Base-by-base conservation (phyloP, 331 rosid species). In the Acacia concinna region DNA sequence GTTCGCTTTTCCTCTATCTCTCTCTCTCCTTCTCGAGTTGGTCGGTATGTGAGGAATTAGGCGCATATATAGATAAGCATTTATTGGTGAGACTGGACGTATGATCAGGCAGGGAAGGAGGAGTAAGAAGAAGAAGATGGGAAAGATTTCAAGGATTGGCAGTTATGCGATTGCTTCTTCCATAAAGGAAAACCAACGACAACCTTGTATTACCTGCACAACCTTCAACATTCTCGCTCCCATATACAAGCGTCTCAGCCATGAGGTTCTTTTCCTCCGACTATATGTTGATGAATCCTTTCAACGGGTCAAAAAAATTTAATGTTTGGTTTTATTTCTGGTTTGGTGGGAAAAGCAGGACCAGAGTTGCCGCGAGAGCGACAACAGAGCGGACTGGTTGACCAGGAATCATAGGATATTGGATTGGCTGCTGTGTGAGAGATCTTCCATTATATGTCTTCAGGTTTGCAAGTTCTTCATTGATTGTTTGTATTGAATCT, bases 211-310 rank as follows among this genome's bases (percentile, higher is more conserved):
- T 82, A 84, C 92, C 23, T 94, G 98, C 84, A 94, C 98, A 35
- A 94, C 97, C 17, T 94, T 94, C 84, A 94, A 94, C 83, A 92
- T 94, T 65, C 97, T 94, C 28, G 98, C 98, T 47, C 98, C 98
- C 32, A 92, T 94, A 75, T 94, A 92, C 87, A 94, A 94, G 85
- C 98, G 98, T 51, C 86, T 94, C 79, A 83, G 81, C 82, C 90
- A 74, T 8, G 89, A 94, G 91, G 98, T 93, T 73, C 20, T 31
- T 62, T 44, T 75, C 38, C 63, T 56, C 30, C 14, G 6, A 59
- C 57, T 73, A 13, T 73, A 13, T 30, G 49, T 82, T 54, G n/a
- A 20, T 23, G 31, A 37, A 12, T 74, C 75, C 7, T 63, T 35
- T n/a, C 49, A 34, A 66, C 35, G 60, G 71, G 74, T 56, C 27